Base-by-base conservation (phyloP, 495 filamentous ascomycete genomes). In the Penicillium simplicissimum region DNA sequence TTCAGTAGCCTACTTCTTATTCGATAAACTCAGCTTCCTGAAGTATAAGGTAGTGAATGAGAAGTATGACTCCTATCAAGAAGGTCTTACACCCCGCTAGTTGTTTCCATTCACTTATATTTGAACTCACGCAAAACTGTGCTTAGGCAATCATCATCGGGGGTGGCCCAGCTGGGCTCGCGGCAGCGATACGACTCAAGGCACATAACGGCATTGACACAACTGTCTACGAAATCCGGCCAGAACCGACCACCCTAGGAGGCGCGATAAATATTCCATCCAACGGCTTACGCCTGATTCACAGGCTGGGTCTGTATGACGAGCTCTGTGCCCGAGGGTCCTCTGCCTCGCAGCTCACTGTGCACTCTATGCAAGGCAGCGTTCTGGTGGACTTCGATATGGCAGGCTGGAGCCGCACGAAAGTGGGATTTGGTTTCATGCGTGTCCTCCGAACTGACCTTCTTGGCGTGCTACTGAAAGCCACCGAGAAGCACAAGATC, bases 131-230 rank as follows among this genome's bases (percentile, higher is more conserved):
- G 34, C 34, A 36, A 36, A 36, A 36, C 9, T 36, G 9, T 8
- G 34, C 9, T 4, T 36, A 49, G 19, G 55, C 42, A 52, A 58
- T 58, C 40, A 58, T 58, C 33, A 58, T 58, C 19, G 55, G 55
- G 9, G 55, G 55, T 33, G 55, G 55, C 15, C 55, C 55, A 19
- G 34, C 55, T 35, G 55, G 55, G n/a, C 55, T 58, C 55, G 55
- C 55, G 31, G 55, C 55, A 14, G 55, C 55, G n/a, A 48, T 58
- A 10, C 40, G 31, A 11, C 43, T 49, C 15, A 35, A 28, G 11
- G 15, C 11, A 58, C 11, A 48, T 8, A 58, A 58, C n/a, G 34
- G 34, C 23, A 28, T 58, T 33, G 34, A 35, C 42, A n/a, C 42
- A 14, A 21, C 21, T 15, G 21, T 58, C 31, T 58, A 58, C 43